Evolutionary conservation across 495 filamentous ascomycete species (phyloP), one percentile per base, ranked within the genome.

Genomic region (Hypoxylon fuscum): DNA sequence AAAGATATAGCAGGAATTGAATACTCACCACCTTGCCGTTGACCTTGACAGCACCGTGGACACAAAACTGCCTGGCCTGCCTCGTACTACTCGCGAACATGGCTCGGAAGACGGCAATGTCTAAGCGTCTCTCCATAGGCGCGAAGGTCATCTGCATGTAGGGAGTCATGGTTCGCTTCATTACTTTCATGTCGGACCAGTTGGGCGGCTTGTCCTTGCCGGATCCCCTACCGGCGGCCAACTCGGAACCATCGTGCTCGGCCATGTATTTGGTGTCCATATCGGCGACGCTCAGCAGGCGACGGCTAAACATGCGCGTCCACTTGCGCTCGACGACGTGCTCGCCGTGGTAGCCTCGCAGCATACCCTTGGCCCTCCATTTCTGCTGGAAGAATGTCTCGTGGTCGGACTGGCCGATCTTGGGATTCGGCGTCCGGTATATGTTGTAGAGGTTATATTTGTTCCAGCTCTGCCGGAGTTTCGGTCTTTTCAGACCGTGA

Each of bases 391-490:
- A 98, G 79, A 90, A 94, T 43, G 93, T 97, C 38, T 75, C 74
- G 21, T 53, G 37, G 1, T 66, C 64, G 44, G 52, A 11, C 8
- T 59, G 69, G 11, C 58, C 51, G 41, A 72, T 76, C 2, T 40
- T 63, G 18, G 79, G 78, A 4, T 44, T 25, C 2, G 53, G 68
- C 3, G 44, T 45, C 54, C 81, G 81, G 22, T 76, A 69, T 59
- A 98, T 76, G 79, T 97, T 97, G 83, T 90, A 98, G 61, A 98
- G 82, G 69, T 96, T 97, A 82, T 92, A 93, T 77, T 96, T 96
- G 79, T 91, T 96, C 96, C 93, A 97, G 83, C 91, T 93, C 83
- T 94, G 91, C 59, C 95, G 89, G 74, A 97, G 70, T 89, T 91
- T 95, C 25, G 81, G 74, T 62, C 79, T 77, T 72, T 85, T 88